A percentile compares a stretch with the other conserved stretches of the same genome.
Conservation (phyloP, 495 filamentous ascomycete species). For the Choiromyces venosus region DNA sequence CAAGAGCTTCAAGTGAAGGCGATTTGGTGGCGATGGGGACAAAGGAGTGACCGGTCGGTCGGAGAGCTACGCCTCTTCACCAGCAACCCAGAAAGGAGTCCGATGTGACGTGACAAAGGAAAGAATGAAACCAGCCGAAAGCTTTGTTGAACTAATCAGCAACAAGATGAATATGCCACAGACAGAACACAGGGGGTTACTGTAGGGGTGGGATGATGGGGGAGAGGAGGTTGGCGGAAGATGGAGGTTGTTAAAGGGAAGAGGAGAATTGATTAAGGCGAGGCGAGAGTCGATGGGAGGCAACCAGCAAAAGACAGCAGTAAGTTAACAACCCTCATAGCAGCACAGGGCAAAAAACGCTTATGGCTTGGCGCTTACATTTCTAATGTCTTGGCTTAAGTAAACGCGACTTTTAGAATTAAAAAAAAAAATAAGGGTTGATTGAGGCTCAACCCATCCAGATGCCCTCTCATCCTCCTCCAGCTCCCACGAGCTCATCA, state of each 20-base stretch:
- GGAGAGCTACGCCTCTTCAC: not conserved
- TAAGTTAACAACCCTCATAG: not conserved
- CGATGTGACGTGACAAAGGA: slow-evolving; percentile 4
- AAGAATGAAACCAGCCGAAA: not conserved
- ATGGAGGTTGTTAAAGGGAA: not conserved
- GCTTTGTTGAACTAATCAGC: not conserved
- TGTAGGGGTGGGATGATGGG: not conserved
- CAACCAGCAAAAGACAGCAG: not conserved
- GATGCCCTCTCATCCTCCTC: not conserved
- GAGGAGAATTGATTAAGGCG: not conserved
- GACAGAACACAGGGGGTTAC: not conserved
- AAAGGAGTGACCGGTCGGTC: slow-evolving; percentile 1
- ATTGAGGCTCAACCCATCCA: not conserved
- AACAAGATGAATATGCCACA: not conserved
- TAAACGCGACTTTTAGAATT: not conserved
- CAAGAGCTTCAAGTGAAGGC: not conserved
- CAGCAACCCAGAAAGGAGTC: not conserved
- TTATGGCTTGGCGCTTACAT: not conserved
- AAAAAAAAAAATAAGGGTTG: not conserved
- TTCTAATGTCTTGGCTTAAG: not conserved
- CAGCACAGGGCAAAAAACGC: not conserved
- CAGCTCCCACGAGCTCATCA: not conserved
- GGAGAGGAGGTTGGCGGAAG: not conserved
- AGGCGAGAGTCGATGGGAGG: not conserved
- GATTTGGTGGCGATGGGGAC: not conserved